Base-by-base conservation (phyloP, 202 grass and related monocot species). In the Panicum hallii region DNA sequence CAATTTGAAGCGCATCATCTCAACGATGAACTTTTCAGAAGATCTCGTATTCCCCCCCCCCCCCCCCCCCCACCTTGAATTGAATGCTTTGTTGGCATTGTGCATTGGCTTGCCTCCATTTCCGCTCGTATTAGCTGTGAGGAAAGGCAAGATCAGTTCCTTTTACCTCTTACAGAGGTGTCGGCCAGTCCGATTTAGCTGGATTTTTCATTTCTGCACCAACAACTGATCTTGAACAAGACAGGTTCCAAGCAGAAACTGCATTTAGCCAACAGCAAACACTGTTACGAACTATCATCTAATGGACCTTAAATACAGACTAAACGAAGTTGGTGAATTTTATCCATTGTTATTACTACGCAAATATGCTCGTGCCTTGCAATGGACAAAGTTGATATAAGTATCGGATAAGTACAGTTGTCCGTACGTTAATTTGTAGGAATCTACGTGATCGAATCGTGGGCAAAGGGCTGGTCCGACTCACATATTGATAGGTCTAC, bases 71-170 rank as follows among this genome's bases (percentile, higher is more conserved):
- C n/a, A n/a, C n/a, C 48, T 74, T 22, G 34, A 48, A 63, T 55
- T 26, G 68, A 67, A 60, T 45, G 40, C 57, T 84, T 83, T 43
- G 75, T 62, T 80, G 67, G 69, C 49, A 58, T 46, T 19, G 56
- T 22, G 56, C 20, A 58, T 23, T 58, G 56, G 38, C 48, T 79
- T 58, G 30, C 52, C 60, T 80, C 61, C 72, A 26, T 23, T 79
- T 64, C 49, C 20, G 20, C 75, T 66, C 75, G 9, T 22, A 80
- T 88, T 79, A 79, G 80, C 80, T 79, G 74, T 88, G 40, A 74
- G 63, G 71, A 78, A 78, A 79, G n/a, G 55, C 75, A 64, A 43
- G 28, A 40, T 23, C 10, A 50, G 63, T 63, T 69, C 15, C 7
- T 75, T 75, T 73, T 48, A 48, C 47, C 47, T 48, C 14, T 6